Percentiles rank a stretch among this genome's conserved stretches.
Conservation (phyloP, 495 filamentous ascomycete genomes). For the Rostrohypoxylon terebratum region DNA sequence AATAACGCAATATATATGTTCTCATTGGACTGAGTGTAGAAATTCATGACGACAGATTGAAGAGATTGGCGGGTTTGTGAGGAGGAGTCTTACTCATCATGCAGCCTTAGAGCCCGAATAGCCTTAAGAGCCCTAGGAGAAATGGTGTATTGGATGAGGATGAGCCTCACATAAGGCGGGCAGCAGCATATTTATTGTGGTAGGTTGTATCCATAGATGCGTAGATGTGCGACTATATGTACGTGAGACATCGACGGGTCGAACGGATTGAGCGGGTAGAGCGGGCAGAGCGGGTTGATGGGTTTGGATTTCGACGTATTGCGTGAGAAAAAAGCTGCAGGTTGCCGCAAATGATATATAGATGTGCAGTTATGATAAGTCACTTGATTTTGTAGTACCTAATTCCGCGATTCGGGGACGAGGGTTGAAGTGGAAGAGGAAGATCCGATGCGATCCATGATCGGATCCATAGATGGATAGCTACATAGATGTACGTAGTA, state of each 20-base stretch:
- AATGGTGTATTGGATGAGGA: slow-evolving; percentile 17
- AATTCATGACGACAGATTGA: slow-evolving; percentile 6
- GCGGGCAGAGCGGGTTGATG: too few species aligned
- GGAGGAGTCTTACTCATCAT: slow-evolving; percentile 30
- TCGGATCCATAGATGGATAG: too few species aligned
- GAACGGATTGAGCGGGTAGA: too few species aligned
- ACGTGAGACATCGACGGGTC: too few species aligned
- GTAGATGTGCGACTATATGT: too few species aligned
- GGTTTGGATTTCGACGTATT: neutral
- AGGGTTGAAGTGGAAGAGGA: too few species aligned
- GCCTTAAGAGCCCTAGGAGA: slow-evolving; percentile 10
- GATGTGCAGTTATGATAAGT: neutral
- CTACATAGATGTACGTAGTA: too few species aligned
- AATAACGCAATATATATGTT: slow-evolving; percentile 13
- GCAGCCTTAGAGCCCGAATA: slow-evolving; percentile 7
- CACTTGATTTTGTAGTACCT: neutral
- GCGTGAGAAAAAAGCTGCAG: neutral
- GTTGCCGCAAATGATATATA: neutral
- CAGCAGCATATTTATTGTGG: neutral
- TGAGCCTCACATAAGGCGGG: slow-evolving; percentile 30
- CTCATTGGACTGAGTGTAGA: slow-evolving; percentile 8
- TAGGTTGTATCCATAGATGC: neutral
- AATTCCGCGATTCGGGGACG: neutral
- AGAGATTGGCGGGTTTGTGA: slow-evolving; percentile 10
- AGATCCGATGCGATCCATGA: too few species aligned